phyloP scores from a whole-genome alignment of 495 filamentous ascomycete genomes.

The Penicillium soppii region DNA sequence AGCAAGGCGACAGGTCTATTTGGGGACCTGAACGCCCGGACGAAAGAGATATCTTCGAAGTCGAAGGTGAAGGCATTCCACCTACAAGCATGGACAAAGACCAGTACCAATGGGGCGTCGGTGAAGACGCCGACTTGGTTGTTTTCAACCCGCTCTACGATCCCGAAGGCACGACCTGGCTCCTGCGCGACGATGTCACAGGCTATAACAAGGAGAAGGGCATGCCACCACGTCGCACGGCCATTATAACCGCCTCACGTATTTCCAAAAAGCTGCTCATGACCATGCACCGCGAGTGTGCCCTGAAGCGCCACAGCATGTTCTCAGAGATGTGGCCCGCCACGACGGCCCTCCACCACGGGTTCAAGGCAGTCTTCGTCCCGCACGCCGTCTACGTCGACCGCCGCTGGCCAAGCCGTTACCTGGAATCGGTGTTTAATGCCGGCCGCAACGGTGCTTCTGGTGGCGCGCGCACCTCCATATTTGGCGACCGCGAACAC shows the following conservation, averaged over 20 bases:
- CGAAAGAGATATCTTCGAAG: slow-evolving; percentile 64
- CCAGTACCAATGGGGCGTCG: slow-evolving; percentile 83
- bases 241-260: slow-evolving; percentile 83
- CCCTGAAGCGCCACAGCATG: slow-evolving; percentile 76
- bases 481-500: slow-evolving; percentile 86
- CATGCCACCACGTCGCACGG: slow-evolving; percentile 75
- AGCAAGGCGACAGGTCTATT: slow-evolving; percentile 66
- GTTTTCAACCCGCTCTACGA: slow-evolving; percentile 94
- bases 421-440: slow-evolving; percentile 82
- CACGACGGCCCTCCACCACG: slow-evolving; percentile 84
- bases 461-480: slow-evolving; percentile 66
- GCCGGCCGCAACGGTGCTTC: slow-evolving; percentile 78
- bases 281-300: slow-evolving; percentile 89
- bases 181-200: slow-evolving; percentile 81
- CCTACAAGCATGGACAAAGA: slow-evolving; percentile 72
- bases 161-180: slow-evolving; percentile 84
- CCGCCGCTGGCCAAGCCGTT: slow-evolving; percentile 78
- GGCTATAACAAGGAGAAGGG: slow-evolving; percentile 74
- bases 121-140: slow-evolving; percentile 90
- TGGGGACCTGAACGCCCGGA: slow-evolving; percentile 82
- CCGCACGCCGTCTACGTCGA: slow-evolving; percentile 93
- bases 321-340: slow-evolving; percentile 97
- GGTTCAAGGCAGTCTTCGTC: slow-evolving; percentile 90
- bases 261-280: slow-evolving; percentile 78
- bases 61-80: slow-evolving; percentile 69